phyloP scores from a whole-genome alignment of 768 basidiomycete genomes.

The Agrocybe praecox region DNA sequence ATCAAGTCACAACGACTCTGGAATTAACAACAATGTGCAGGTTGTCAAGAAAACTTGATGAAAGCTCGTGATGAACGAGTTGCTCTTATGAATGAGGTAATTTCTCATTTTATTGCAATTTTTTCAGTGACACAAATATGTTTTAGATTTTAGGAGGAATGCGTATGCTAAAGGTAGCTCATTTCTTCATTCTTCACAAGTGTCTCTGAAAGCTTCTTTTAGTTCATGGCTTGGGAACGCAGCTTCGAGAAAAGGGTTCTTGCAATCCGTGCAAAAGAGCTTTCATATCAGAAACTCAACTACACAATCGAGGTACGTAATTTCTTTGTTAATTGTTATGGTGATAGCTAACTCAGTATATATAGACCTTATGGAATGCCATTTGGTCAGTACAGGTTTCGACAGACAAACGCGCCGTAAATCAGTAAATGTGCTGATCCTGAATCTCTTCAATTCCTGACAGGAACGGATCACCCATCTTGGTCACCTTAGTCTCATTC shows the following conservation, averaged over 20 bases:
- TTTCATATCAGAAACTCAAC: conserved; percentile 72
- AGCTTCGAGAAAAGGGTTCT: conserved; percentile 65
- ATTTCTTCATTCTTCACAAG: not conserved
- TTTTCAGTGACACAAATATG: not conserved
- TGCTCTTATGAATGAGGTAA: conserved; percentile 81
- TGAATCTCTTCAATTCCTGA: conserved; percentile 55
- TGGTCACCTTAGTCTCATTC: conserved; percentile 64
- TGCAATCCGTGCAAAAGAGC: conserved; percentile 59
- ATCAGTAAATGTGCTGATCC: conserved; percentile 28
- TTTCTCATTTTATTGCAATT: not conserved
- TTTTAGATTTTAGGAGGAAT: conserved; percentile 81
- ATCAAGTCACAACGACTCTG: conserved; percentile 77
- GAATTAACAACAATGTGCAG: conserved; percentile 39
- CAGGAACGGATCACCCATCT: conserved; percentile 67
- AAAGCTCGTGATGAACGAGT: conserved; percentile 82
- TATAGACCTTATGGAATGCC: conserved; percentile 47
- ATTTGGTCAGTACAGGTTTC: conserved; percentile 40
- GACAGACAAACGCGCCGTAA: too few relatives aligned
- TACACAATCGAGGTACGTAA: conserved; percentile 76
- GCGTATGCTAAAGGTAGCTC: conserved; percentile 77
- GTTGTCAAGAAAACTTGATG: conserved; percentile 48
- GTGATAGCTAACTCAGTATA: not conserved
- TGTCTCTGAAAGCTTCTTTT: not conserved
- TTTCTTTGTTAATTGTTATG: conserved; percentile 13
- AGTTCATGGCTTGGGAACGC: conserved; percentile 67